Base-by-base conservation (phyloP, 202 grass and related monocot species). In the Digitaria exilis region DNA sequence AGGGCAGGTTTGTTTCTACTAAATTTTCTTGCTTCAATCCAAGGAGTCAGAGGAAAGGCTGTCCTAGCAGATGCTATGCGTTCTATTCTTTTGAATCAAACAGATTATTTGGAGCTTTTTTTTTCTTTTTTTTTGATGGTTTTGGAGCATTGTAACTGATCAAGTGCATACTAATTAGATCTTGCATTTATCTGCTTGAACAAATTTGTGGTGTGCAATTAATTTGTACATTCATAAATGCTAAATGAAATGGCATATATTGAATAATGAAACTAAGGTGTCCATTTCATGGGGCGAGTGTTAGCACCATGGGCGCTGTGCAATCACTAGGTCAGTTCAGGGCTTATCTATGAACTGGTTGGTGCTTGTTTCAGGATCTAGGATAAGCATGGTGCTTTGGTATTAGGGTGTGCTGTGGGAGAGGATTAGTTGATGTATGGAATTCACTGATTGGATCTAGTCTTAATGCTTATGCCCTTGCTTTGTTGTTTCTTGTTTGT, bases 1-100 rank as follows among this genome's bases (percentile, higher is more conserved):
- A 4, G 79, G 85, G 28, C 85, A 95, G 96, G 96, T 98, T 57
- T 37, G 84, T 84, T 89, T 86, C 22, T 69, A 51, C 70, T 57
- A 72, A 14, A 16, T 74, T 37, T 62, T 22, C 42, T 85, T 7
- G 9, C 14, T 78, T 64, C 31, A 67, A 64, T 65, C 26, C 34
- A 80, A 58, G 8, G 70, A 64, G 43, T 17, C 26, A 21, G 4
- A 21, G 16, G 16, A 85, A 41, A 50, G 14, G 2, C 50, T 4
- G 5, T 42, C 16, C 51, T 24, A 54, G 26, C 65, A 62, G 55
- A 46, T 74, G 3, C 32, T 35, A 10, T 71, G 10, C n/a, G 21
- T 34, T 88, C 14, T 57, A 50, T 50, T 50, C 15, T 50, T 50
- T n/a, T n/a, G 3, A 50, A 50, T 19, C 48, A 18, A 50, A 18